Percentiles rank a stretch among this genome's conserved stretches.
phyloP scores from a whole-genome alignment of 2,329 filamentous ascomycete species.

The Zymoseptoria tritici region DNA sequence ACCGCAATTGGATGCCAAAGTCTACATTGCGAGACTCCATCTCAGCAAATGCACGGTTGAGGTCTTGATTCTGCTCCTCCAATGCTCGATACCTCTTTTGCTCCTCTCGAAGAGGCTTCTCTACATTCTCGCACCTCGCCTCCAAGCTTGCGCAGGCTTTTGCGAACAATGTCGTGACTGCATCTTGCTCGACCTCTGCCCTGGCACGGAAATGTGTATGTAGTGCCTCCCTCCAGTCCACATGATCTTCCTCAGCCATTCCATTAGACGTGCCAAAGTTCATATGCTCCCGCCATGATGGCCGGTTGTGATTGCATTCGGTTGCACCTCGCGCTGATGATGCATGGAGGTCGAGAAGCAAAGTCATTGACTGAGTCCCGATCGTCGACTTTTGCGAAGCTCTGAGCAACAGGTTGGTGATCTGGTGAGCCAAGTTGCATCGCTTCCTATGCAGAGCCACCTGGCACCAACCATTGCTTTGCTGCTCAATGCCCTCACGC shows the following conservation, averaged over 20 bases:
- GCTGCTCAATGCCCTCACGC: background rate
- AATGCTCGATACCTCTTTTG: slow-evolving; percentile 31
- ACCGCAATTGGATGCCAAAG: slow-evolving; percentile 30
- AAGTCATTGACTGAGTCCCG: slow-evolving; percentile 9
- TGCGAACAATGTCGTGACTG: slow-evolving; percentile 43
- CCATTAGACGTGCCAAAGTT: background rate
- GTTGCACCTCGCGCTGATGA: slow-evolving; percentile 12
- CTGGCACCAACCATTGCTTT: slow-evolving; percentile 9
- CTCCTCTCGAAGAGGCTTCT: slow-evolving; percentile 46
- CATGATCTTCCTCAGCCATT: background rate
- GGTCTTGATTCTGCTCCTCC: slow-evolving; percentile 31
- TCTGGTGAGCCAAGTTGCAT: slow-evolving; percentile 14
- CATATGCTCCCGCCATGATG: slow-evolving; percentile 7
- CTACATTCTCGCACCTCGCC: slow-evolving; percentile 47
- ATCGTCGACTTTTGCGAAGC: slow-evolving; percentile 11
- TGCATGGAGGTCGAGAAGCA: slow-evolving; percentile 15
- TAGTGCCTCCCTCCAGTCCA: slow-evolving; percentile 45
- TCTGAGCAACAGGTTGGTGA: slow-evolving; percentile 14
- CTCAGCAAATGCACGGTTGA: slow-evolving; percentile 30
- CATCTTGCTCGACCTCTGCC: slow-evolving; percentile 39
- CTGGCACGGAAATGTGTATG: slow-evolving; percentile 37
- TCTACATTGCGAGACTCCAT: slow-evolving; percentile 34
- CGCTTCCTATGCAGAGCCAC: slow-evolving; percentile 12
- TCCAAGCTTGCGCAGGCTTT: slow-evolving; percentile 52
- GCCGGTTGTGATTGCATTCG: slow-evolving; percentile 11